Percentiles rank a stretch among this genome's conserved stretches.
Conservation (phyloP, 805 yeast genomes). For the Kuraishia hungarica region DNA sequence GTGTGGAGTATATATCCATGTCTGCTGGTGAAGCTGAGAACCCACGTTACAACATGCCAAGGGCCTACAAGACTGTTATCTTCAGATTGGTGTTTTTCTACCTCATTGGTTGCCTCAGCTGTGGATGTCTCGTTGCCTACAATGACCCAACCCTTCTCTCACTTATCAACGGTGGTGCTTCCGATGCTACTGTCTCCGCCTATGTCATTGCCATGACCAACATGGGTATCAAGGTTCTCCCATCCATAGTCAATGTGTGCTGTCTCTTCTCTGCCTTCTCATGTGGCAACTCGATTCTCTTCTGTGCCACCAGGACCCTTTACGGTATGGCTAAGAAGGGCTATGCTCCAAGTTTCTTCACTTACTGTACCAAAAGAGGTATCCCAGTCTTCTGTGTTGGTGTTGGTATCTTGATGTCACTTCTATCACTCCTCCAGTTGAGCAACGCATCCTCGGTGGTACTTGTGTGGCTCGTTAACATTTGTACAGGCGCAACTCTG, state of each 20-base stretch:
- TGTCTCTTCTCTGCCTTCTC: slow-evolving; percentile 36
- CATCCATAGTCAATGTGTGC: slow-evolving; percentile 35
- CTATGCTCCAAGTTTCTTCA: slow-evolving; percentile 32
- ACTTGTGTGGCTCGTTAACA: slow-evolving; percentile 62
- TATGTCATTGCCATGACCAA: slow-evolving; percentile 41
- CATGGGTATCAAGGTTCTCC: slow-evolving; percentile 31
- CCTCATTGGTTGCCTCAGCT: slow-evolving; percentile 38
- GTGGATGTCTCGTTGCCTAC: slow-evolving; percentile 35
- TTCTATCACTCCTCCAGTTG: slow-evolving; percentile 39
- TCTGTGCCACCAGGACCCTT: slow-evolving; percentile 35
- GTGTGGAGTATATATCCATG: slow-evolving; percentile 40
- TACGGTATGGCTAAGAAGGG: slow-evolving; percentile 40
- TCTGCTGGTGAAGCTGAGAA: slow-evolving; percentile 40
- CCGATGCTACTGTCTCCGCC: slow-evolving; percentile 44
- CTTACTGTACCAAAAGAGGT: slow-evolving; percentile 33
- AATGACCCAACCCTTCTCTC: slow-evolving; percentile 27
- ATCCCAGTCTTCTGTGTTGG: slow-evolving; percentile 37
- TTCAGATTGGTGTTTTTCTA: slow-evolving; percentile 34
- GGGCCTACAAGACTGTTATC: slow-evolving; percentile 40
- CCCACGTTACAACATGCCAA: slow-evolving; percentile 38
- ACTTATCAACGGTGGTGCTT: slow-evolving; percentile 23
- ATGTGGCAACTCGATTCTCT: slow-evolving; percentile 40
- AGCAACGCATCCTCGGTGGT: slow-evolving; percentile 53
- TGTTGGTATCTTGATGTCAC: slow-evolving; percentile 32
- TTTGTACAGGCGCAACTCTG: slow-evolving; percentile 64